Conservation (phyloP, 176 grass and related monocot species). For the Tillandsia leiboldiana region DNA sequence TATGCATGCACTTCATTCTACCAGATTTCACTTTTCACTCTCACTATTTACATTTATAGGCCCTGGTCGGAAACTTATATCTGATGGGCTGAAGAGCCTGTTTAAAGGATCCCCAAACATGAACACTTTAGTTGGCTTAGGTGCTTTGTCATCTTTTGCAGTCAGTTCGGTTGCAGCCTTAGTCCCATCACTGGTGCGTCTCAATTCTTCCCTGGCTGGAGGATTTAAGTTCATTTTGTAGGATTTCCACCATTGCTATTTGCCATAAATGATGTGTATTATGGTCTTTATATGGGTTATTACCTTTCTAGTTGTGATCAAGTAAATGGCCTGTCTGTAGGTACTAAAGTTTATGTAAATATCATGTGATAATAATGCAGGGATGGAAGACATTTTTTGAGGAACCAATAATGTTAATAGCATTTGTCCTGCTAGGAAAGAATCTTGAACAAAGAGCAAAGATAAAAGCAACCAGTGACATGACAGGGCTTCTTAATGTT, state of each 20-base stretch:
- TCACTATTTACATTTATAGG: slow-evolving; percentile 89
- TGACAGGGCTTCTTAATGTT: slow-evolving; percentile 91
- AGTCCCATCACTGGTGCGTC: slow-evolving; percentile 75
- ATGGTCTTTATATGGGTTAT: background rate
- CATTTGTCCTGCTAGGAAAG: slow-evolving; percentile 93
- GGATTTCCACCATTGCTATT: background rate
- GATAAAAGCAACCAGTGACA: slow-evolving; percentile 92
- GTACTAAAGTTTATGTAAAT: slow-evolving; percentile 14
- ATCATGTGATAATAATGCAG: slow-evolving; percentile 39
- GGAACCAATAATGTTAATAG: slow-evolving; percentile 96
- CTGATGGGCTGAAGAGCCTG: slow-evolving; percentile 72
- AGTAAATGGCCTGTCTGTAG: background rate
- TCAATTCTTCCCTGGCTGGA: background rate
- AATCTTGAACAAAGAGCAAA: slow-evolving; percentile 96
- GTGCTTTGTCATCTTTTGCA: slow-evolving; percentile 88
- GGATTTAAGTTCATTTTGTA: slow-evolving; percentile 1
- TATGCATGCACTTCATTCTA: slow-evolving; percentile 68
- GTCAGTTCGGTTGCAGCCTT: slow-evolving; percentile 80
- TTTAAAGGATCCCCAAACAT: slow-evolving; percentile 78
- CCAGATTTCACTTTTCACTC: slow-evolving; percentile 80
- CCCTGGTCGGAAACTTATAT: slow-evolving; percentile 75
- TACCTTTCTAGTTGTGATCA: background rate
- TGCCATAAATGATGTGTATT: background rate
- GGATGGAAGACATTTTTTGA: slow-evolving; percentile 99
- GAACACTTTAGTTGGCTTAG: slow-evolving; percentile 94